Conservation (phyloP, 768 basidiomycete genomes). For the Serendipita sp. region DNA sequence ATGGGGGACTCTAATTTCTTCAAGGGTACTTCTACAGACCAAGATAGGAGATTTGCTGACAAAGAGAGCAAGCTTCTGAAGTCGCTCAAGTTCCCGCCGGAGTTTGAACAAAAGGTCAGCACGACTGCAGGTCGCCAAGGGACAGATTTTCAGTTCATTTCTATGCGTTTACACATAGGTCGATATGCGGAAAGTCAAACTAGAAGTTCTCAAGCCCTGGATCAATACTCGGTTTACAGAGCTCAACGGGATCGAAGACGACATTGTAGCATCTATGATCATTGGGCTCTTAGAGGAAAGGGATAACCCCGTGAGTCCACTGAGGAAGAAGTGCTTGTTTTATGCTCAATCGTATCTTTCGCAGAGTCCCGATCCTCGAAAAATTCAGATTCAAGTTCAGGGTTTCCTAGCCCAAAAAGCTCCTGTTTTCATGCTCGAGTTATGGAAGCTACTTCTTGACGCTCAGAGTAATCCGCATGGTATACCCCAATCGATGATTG, state of each 20-base stretch:
- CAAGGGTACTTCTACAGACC: slow-evolving; percentile 81
- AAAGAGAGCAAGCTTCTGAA: slow-evolving; percentile 85
- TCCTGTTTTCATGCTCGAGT: slow-evolving; percentile 63
- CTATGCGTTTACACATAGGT: slow-evolving; percentile 32
- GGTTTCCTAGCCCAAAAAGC: slow-evolving; percentile 88
- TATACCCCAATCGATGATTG: slow-evolving; percentile 78
- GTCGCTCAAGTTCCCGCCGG: slow-evolving; percentile 74
- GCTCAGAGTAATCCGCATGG: slow-evolving; percentile 81
- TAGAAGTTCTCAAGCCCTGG: slow-evolving; percentile 87
- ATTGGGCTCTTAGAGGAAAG: slow-evolving; percentile 86
- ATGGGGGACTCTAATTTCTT: slow-evolving; percentile 17
- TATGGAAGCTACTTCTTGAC: slow-evolving; percentile 87
- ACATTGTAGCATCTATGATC: slow-evolving; percentile 91
- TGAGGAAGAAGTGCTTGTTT: background rate
- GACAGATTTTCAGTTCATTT: background rate
- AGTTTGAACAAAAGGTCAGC: slow-evolving; percentile 72
- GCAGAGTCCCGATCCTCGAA: slow-evolving; percentile 79
- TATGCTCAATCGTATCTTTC: background rate
- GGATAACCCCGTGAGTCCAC: slow-evolving; percentile 49
- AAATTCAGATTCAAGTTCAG: slow-evolving; percentile 88
- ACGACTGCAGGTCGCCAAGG: too few species aligned
- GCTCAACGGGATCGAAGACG: slow-evolving; percentile 87
- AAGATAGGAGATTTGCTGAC: slow-evolving; percentile 86
- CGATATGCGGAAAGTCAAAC: slow-evolving; percentile 89
- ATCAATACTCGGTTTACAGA: slow-evolving; percentile 85